Conservation (phyloP, 2,329 filamentous ascomycete genomes). For the Xylogone sp. region DNA sequence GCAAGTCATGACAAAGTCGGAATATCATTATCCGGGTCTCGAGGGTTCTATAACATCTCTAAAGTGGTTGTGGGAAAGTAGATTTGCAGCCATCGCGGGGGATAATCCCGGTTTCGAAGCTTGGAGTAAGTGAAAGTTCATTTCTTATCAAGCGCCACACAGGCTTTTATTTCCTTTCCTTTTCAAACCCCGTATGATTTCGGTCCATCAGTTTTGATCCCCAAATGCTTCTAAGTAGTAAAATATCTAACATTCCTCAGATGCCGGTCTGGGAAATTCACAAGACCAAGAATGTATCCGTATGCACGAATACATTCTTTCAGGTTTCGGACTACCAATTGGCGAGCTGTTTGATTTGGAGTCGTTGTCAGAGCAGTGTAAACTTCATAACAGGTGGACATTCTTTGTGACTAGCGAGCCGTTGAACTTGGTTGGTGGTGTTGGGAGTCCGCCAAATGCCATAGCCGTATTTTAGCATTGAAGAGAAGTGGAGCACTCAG, state of each 20-base stretch:
- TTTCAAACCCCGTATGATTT: too few relatives aligned
- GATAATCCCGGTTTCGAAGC: conserved; percentile 35
- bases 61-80: conserved; percentile 30
- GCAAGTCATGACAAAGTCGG: conserved; percentile 40
- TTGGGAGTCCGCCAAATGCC: conserved; percentile 43
- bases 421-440: conserved; percentile 48
- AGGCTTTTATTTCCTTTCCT: too few relatives aligned
- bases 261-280: too few relatives aligned
- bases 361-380: conserved; percentile 47
- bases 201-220: too few relatives aligned
- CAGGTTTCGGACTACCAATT: conserved; percentile 16
- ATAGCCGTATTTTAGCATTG: conserved; percentile 34
- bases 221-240: too few relatives aligned
- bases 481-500: too few relatives aligned
- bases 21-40: too few relatives aligned
- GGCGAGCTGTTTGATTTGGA: conserved; percentile 28
- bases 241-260: too few relatives aligned
- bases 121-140: too few relatives aligned
- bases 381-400: conserved; percentile 46
- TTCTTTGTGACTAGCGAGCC: conserved; percentile 59
- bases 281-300: too few relatives aligned
- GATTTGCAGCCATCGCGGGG: conserved; percentile 34
- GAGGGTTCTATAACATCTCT: too few relatives aligned
- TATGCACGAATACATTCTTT: conserved; percentile 6
- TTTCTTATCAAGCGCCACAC: too few relatives aligned